Evolutionary conservation across 495 filamentous ascomycete species (phyloP).

Genomic region (Lophium mytilinum): DNA sequence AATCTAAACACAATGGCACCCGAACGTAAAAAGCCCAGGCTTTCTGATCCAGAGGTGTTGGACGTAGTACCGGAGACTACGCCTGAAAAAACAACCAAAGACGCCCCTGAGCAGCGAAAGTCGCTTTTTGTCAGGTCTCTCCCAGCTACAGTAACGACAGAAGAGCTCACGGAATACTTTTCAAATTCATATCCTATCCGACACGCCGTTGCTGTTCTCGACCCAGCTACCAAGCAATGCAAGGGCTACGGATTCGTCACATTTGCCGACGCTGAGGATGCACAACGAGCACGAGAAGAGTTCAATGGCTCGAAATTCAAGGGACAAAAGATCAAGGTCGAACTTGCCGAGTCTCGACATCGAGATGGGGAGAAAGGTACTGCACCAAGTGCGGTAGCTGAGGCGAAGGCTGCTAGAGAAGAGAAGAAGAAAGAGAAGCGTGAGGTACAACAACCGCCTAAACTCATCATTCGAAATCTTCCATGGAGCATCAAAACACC

Average conservation of each 20-base stretch:
- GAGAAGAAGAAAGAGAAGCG: slow-evolving; percentile 46
- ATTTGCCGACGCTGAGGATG: slow-evolving; percentile 88
- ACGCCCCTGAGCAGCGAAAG: slow-evolving; percentile 41
- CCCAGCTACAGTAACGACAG: slow-evolving; percentile 66
- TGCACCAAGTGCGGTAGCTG: slow-evolving; percentile 30
- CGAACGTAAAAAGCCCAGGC: background rate
- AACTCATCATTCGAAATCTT: slow-evolving; percentile 89
- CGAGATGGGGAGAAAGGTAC: slow-evolving; percentile 47
- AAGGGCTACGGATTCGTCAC: slow-evolving; percentile 96
- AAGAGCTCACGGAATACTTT: slow-evolving; percentile 76
- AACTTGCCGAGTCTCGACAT: slow-evolving; percentile 78
- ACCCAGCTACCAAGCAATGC: slow-evolving; percentile 71
- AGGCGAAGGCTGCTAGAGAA: slow-evolving; percentile 50
- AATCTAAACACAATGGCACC: too few relatives aligned
- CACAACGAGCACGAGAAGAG: slow-evolving; percentile 65
- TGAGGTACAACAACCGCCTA: slow-evolving; percentile 56
- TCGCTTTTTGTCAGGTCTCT: slow-evolving; percentile 89
- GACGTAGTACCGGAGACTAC: background rate
- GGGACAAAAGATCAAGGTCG: slow-evolving; percentile 73
- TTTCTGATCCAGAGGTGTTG: background rate
- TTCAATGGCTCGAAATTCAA: slow-evolving; percentile 65
- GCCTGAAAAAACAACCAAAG: background rate
- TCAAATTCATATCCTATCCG: slow-evolving; percentile 91
- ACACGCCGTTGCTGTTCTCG: slow-evolving; percentile 79
- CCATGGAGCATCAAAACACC: slow-evolving; percentile 90